Evolutionary conservation across 306 rosid genomes (phyloP), one percentile per base, ranked within the genome.

Genomic region (Spatholobus suberectus): DNA sequence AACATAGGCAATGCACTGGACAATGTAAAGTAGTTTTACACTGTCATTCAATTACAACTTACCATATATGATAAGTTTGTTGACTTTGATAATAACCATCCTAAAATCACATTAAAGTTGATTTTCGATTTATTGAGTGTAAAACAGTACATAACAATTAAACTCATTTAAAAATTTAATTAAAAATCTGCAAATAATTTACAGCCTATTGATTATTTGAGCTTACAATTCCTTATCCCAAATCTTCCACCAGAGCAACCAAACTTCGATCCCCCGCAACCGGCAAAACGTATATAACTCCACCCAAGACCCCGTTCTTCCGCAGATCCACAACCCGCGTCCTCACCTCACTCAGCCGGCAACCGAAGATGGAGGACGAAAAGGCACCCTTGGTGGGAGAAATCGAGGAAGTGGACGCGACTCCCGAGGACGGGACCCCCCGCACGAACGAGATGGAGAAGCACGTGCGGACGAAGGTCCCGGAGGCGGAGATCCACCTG

Each of bases 401-500:
- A 78, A 87, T 87, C 73, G 88, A 84, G 55, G 90, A 87, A 54
- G 18, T 69, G 11, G 66, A 37, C 5, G 9, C 76, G 1, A 4
- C 70, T 14, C 11, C 61, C 6, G 49, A 11, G 26, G 10, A 5
- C 14, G 6, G 20, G 10, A 4, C n/a, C 51, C 54, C 18, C n/a
- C 0, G 0, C 61, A 12, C 4, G 5, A 35, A 7, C 32, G 72
- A 24, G 38, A 58, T 0, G 20, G 68, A 8, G 17, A 70, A 4
- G 62, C 79, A 35, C 3, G 79, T 77, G 10, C 82, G 59, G 3
- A 77, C 79, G 40, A 83, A 78, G 86, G 70, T 78, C 11, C 86
- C 86, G 0, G 83, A 83, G 66, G 83, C 34, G 20, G 86, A 83
- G 86, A 83, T 83, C 70, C 86, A 83, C 43, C 86, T 96, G 3